These are phyloP conservation scores for Penicillium odoratum DNA, from an alignment of 495 filamentous ascomycete species.

Conservation along the genomic window DNA sequence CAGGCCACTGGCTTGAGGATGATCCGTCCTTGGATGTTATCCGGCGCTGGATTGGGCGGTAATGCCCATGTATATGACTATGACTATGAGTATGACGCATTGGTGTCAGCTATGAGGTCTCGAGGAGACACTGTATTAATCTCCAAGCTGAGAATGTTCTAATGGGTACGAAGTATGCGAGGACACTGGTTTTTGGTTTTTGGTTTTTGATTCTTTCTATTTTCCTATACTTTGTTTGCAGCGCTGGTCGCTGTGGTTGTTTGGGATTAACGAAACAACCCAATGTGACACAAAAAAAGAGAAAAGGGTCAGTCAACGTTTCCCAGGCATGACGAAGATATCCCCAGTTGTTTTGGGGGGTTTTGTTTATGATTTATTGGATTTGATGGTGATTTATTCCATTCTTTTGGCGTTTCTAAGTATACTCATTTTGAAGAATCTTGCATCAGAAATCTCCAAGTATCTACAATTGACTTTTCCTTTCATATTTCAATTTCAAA, in stretches of 20 bases:
- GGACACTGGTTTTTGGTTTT: slow-evolving; percentile 6
- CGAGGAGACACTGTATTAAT: not conserved
- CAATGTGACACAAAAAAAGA: slow-evolving; percentile 2
- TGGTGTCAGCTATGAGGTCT: not conserved
- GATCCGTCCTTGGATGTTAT: slow-evolving; percentile 58
- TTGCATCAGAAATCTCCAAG: not conserved
- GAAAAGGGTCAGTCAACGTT: slow-evolving; percentile 17
- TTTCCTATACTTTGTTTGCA: slow-evolving; percentile 13
- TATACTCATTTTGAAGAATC: not conserved
- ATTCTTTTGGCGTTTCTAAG: not conserved
- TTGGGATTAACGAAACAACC: slow-evolving; percentile 6
- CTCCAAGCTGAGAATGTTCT: not conserved
- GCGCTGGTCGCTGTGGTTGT: slow-evolving; percentile 24
- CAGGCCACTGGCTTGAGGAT: slow-evolving; percentile 73
- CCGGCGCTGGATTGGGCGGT: slow-evolving; percentile 44
- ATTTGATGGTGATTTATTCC: not conserved
- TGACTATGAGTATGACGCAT: not conserved
- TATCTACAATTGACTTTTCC: not conserved
- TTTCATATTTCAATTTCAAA: not conserved
- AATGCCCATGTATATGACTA: slow-evolving; percentile 21
- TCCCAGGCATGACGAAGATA: slow-evolving; percentile 28
- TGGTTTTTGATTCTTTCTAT: slow-evolving; percentile 5
- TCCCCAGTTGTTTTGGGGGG: slow-evolving; percentile 24
- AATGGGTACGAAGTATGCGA: not conserved
- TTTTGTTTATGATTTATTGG: slow-evolving; percentile 5